Evolutionary conservation across 2,329 filamentous ascomycete genomes (phyloP), one percentile per base, ranked within the genome.

Genomic region (Periconia macrospinosa): DNA sequence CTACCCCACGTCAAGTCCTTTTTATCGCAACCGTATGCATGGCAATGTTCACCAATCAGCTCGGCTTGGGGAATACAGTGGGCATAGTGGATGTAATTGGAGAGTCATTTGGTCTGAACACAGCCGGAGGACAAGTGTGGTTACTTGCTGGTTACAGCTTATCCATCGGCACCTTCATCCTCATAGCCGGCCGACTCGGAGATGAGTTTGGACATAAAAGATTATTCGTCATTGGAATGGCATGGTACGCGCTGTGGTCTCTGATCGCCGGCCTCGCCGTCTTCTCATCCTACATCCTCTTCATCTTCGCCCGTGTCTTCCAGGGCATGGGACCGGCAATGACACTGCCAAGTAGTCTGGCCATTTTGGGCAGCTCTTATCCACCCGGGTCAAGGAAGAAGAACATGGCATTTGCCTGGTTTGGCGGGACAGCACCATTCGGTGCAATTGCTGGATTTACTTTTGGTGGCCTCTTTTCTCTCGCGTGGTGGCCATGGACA

Each of bases 161-260:
- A 27, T 77, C 76, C 2, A 74, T 77, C 13, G 76, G 76, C 20
- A 77, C 75, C 3, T 78, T 78, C 57, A 78, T 79, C 53, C 68
- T 78, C 37, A 73, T 77, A 33, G 72, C 74, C 11, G 76, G 77
- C 11, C 69, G 75, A n/a, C 57, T 77, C 10, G 76, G 76, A n/a
- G 76, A 78, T 50, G 69, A 76, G 11, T 68, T 77, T 20, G 76
- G 76, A 6, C 72, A 78, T 67, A 77, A 76, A 56, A 67, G 67
- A 8, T 67, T 78, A 54, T 70, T 77, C 20, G 64, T 71, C 23
- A 65, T 76, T 43, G 76, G 76, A 2, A 77, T 73, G 51, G 57
- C 65, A 19, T 77, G 73, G 65, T 69, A 75, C 14, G 73, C 66
- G 9, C 54, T 76, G 8, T 78, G 75, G 75, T 75, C 72, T 30